Percentiles rank a stretch among this genome's conserved stretches.
Evolutionary conservation across 805 yeast genomes (phyloP).

Genomic region (Yarrowia keelungensis): DNA sequence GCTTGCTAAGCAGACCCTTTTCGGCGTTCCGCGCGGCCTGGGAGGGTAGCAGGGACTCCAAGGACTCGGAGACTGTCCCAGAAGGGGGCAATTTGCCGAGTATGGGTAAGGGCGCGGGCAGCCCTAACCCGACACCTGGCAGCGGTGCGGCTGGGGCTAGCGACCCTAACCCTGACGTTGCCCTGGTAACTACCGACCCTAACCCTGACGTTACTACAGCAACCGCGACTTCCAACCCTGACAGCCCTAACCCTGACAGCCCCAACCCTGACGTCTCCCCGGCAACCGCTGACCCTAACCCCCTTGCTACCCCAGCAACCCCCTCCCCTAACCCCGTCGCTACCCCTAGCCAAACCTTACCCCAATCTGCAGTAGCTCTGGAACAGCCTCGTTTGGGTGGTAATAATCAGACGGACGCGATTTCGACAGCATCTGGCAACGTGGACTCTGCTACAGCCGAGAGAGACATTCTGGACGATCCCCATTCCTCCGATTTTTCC

Average conservation of each 20-base stretch:
- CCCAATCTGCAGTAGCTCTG: slow-evolving; percentile 6
- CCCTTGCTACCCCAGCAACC: background rate
- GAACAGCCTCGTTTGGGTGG: slow-evolving; percentile 11
- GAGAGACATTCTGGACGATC: background rate
- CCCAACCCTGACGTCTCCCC: too few species aligned
- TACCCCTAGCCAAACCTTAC: slow-evolving; percentile 20
- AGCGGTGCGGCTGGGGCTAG: too few species aligned
- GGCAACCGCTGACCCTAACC: background rate
- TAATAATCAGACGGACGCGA: slow-evolving; percentile 11
- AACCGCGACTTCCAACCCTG: too few species aligned
- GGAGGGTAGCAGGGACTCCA: background rate
- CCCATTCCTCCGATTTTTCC: slow-evolving; percentile 5
- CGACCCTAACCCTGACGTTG: too few species aligned
- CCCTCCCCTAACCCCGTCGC: slow-evolving; percentile 1
- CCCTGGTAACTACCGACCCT: too few species aligned
- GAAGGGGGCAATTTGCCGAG: too few species aligned
- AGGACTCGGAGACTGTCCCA: too few species aligned
- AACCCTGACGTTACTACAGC: too few species aligned
- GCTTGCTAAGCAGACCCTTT: slow-evolving; percentile 6
- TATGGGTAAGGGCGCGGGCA: too few species aligned
- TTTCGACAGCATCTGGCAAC: background rate
- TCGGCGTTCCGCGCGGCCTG: slow-evolving; percentile 4
- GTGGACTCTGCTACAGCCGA: background rate
- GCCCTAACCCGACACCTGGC: too few species aligned
- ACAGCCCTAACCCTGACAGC: too few species aligned